phyloP scores from a whole-genome alignment of 1,284 basidiomycete species.

The Ceraceosorus guamensis region DNA sequence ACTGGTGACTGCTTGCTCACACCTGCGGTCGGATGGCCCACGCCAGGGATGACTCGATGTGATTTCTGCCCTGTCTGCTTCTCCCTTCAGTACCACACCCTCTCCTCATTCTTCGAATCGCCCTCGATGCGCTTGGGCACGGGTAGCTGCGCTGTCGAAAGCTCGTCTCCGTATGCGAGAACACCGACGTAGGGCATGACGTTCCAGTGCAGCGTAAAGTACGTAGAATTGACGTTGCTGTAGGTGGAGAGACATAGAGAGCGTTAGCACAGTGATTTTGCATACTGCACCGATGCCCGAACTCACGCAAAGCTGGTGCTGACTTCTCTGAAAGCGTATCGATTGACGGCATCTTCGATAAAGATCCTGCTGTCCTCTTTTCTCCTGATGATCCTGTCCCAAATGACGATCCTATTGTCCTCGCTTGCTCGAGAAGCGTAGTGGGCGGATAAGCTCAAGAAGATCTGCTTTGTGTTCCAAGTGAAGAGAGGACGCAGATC shows the following conservation, averaged over 20 bases:
- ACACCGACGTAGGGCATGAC: conserved; percentile 80
- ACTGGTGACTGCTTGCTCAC: no score
- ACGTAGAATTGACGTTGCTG: conserved; percentile 51
- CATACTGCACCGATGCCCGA: not conserved
- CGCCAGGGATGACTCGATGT: no score
- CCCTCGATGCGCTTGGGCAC: conserved; percentile 1
- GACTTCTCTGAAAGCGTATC: conserved; percentile 73
- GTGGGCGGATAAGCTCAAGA: conserved; percentile 52
- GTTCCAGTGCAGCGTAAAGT: conserved; percentile 77
- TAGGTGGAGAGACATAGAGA: not conserved
- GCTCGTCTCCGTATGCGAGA: conserved; percentile 68
- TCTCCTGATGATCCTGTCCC: conserved; percentile 77
- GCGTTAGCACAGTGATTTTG: not conserved
- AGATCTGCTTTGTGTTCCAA: conserved; percentile 91
- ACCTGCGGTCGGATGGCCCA: no score
- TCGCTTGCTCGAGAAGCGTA: conserved; percentile 51
- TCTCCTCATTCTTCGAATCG: no score
- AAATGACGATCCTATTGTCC: conserved; percentile 74
- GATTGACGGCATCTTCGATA: conserved; percentile 62
- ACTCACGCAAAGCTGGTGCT: conserved; percentile 71
- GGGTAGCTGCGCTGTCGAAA: conserved; percentile 54
- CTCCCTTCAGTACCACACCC: no score
- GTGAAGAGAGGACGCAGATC: conserved; percentile 74
- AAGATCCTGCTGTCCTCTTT: conserved; percentile 68
- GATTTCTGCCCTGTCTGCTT: no score